Evolutionary conservation across 441 rosid genomes (phyloP).

Genomic region (Mallotus japonicus): DNA sequence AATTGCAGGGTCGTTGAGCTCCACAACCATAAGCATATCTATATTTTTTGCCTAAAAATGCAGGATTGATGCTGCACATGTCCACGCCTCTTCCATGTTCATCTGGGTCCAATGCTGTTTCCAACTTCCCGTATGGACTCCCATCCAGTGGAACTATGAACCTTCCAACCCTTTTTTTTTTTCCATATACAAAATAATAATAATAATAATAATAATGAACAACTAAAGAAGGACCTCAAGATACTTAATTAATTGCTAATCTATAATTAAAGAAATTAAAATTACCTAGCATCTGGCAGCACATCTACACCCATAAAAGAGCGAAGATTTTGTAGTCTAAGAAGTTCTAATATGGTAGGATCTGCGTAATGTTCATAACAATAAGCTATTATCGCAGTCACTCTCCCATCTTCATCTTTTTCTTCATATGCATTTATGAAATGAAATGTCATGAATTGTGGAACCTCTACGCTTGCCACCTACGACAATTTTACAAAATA

Average conservation of each 20-base stretch:
- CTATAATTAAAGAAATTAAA: not conserved
- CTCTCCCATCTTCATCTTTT: constrained; percentile 71
- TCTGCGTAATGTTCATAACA: constrained; percentile 91
- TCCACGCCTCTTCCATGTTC: constrained; percentile 96
- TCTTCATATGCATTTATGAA: constrained; percentile 95
- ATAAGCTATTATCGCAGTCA: constrained; percentile 63
- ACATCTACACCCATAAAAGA: constrained; percentile 57
- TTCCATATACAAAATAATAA: too few species aligned
- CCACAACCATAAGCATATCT: constrained; percentile 93
- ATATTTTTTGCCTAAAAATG: constrained; percentile 60
- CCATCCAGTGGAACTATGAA: constrained; percentile 84
- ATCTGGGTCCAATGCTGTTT: constrained; percentile 76
- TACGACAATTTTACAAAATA: constrained; percentile 16
- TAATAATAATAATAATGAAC: too few species aligned
- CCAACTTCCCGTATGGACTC: constrained; percentile 63
- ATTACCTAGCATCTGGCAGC: constrained; percentile 80
- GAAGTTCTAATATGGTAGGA: constrained; percentile 72
- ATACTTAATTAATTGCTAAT: too few species aligned
- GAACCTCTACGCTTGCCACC: constrained; percentile 96
- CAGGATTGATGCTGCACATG: constrained; percentile 93
- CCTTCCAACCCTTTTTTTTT: constrained; percentile 67
- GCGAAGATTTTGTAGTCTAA: constrained; percentile 70
- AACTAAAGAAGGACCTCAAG: too few species aligned
- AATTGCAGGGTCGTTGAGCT: constrained; percentile 86
- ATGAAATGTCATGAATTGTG: constrained; percentile 79